A percentile compares a stretch with the other conserved stretches of the same genome.
phyloP scores from a whole-genome alignment of 1,284 basidiomycete genomes.

The Sporisorium sorghi region DNA sequence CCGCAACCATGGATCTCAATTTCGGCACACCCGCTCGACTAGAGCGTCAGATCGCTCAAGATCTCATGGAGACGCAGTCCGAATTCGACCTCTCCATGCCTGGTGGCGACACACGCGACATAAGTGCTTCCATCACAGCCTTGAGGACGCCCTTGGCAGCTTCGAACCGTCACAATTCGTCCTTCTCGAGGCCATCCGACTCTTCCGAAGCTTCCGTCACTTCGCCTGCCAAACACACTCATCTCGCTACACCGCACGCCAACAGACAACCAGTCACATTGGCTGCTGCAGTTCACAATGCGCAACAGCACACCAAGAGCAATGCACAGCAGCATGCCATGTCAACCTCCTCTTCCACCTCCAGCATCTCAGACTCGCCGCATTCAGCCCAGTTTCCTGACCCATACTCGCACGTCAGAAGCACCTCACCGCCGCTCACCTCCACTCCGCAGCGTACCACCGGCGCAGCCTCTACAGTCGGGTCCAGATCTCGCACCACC shows the following conservation, averaged over 20 bases:
- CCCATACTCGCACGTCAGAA: slow-evolving; percentile 37
- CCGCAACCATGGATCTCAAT: slow-evolving; percentile 43
- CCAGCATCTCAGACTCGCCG: slow-evolving; percentile 29
- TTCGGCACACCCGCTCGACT: slow-evolving; percentile 52
- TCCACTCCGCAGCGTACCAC: slow-evolving; percentile 42
- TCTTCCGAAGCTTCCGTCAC: slow-evolving; percentile 30
- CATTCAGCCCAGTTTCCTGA: slow-evolving; percentile 34
- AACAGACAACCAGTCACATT: slow-evolving; percentile 23
- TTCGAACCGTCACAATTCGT: slow-evolving; percentile 43
- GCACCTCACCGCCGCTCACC: slow-evolving; percentile 44
- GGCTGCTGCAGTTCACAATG: slow-evolving; percentile 36
- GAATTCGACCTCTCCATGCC: slow-evolving; percentile 53
- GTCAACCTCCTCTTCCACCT: slow-evolving; percentile 35
- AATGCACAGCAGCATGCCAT: slow-evolving; percentile 11
- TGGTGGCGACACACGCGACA: slow-evolving; percentile 36
- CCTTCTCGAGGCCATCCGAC: slow-evolving; percentile 48
- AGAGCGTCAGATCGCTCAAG: slow-evolving; percentile 54
- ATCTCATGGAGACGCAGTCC: slow-evolving; percentile 48
- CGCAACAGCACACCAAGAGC: neutral
- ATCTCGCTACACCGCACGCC: slow-evolving; percentile 29
- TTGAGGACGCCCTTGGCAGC: slow-evolving; percentile 29
- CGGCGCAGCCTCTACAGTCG: slow-evolving; percentile 41
- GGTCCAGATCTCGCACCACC: slow-evolving; percentile 42
- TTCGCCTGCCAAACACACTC: slow-evolving; percentile 27
- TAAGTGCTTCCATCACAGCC: slow-evolving; percentile 39